Evolutionary conservation across 2,329 filamentous ascomycete species (phyloP).

Genomic region (Ophiocordyceps camponoti-rufipedis): DNA sequence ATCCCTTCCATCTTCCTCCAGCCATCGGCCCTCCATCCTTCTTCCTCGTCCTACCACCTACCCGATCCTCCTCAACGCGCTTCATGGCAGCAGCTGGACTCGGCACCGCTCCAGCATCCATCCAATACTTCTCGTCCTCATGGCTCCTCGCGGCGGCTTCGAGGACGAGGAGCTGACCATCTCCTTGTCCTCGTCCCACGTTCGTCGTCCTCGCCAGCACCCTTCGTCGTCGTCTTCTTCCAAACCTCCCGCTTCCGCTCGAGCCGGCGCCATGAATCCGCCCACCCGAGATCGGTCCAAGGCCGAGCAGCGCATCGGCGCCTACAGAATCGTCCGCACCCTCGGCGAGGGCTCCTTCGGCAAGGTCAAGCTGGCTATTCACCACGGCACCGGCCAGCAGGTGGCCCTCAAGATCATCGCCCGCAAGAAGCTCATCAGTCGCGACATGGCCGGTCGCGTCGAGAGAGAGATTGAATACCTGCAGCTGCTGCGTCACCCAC

Average conservation of each 20-base stretch:
- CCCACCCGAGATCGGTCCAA: slow-evolving; percentile 28
- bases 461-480: slow-evolving; percentile 97
- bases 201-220: slow-evolving; percentile 29
- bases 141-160: slow-evolving; percentile 39
- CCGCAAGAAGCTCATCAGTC: slow-evolving; percentile 83
- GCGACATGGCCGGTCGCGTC: slow-evolving; percentile 94
- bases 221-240: slow-evolving; percentile 4
- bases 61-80: background rate
- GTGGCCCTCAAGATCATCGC: slow-evolving; percentile 97
- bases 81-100: background rate
- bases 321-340: slow-evolving; percentile 80
- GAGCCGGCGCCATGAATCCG: slow-evolving; percentile 17
- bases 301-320: slow-evolving; percentile 71
- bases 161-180: slow-evolving; percentile 75
- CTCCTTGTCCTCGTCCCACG: slow-evolving; percentile 47
- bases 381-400: slow-evolving; percentile 82
- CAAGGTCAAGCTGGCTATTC: slow-evolving; percentile 93
- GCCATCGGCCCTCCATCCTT: background rate
- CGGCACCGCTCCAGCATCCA: background rate
- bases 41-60: background rate
- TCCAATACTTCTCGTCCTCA: slow-evolving; percentile 7
- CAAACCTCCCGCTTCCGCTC: slow-evolving; percentile 9
- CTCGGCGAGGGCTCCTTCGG: slow-evolving; percentile 95
- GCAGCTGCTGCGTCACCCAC: slow-evolving; percentile 83
- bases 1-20: too few relatives aligned